Conservation (phyloP, 768 basidiomycete species). For the Amanita brunnescens region DNA sequence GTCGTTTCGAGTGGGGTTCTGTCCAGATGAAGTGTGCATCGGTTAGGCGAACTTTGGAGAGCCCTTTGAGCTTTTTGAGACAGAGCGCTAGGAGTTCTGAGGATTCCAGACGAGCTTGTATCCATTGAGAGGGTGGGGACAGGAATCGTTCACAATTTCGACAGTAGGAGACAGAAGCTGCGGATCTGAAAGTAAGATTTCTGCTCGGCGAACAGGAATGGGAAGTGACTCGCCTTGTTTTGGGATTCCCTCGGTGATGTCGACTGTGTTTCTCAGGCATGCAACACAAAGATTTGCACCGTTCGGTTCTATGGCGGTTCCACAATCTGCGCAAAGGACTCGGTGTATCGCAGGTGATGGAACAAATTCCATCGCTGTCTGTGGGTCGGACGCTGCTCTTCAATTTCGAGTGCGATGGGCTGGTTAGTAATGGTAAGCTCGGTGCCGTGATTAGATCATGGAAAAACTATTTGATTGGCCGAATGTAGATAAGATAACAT, state of each 20-base stretch:
- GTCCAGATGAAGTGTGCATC: conserved; percentile 99
- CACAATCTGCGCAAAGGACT: conserved; percentile 86
- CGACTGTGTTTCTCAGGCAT: conserved; percentile 88
- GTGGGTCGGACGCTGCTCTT: no score
- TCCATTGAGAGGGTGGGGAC: conserved; percentile 85
- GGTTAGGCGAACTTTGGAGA: conserved; percentile 91
- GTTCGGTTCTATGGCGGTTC: conserved; percentile 86
- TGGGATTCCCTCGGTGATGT: conserved; percentile 97
- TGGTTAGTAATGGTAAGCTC: not conserved
- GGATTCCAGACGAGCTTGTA: conserved; percentile 79
- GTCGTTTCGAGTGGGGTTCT: conserved; percentile 91
- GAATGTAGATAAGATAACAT: not conserved
- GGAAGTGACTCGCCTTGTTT: conserved; percentile 61
- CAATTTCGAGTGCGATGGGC: no score
- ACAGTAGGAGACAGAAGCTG: conserved; percentile 88
- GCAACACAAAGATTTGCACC: conserved; percentile 88
- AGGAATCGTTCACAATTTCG: conserved; percentile 95
- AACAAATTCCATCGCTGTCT: conserved; percentile 66
- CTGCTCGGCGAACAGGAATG: not conserved
- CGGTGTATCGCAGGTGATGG: conserved; percentile 70
- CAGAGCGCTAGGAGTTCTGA: conserved; percentile 91
- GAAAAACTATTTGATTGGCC: no score
- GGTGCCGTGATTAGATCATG: not conserved
- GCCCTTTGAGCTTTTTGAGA: conserved; percentile 88
- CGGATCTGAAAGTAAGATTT: conserved; percentile 5